Conservation (phyloP, 768 basidiomycete genomes). For the Lanmaoa rubissima region DNA sequence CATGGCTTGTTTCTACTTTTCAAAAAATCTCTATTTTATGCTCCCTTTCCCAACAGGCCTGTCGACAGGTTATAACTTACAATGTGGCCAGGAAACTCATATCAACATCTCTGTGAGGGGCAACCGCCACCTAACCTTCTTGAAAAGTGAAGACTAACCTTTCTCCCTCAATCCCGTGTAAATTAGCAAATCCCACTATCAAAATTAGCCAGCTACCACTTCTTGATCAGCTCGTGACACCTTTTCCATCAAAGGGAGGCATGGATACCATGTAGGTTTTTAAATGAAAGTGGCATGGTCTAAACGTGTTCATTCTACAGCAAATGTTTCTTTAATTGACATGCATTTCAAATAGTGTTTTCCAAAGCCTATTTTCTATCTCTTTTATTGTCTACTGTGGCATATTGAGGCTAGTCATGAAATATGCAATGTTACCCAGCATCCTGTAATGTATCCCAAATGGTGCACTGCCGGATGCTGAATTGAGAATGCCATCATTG, state of each 20-base stretch:
- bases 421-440: slow-evolving; percentile 86
- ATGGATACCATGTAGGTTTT: no score
- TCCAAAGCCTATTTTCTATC: slow-evolving; percentile 63
- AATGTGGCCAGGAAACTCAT: not conserved
- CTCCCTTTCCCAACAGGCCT: no score
- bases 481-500: slow-evolving; percentile 30
- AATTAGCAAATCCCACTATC: not conserved
- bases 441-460: slow-evolving; percentile 84
- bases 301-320: not conserved
- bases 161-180: not conserved
- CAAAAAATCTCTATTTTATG: no score
- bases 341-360: slow-evolving; percentile 19
- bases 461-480: slow-evolving; percentile 51
- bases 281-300: not conserved
- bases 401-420: slow-evolving; percentile 88
- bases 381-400: slow-evolving; percentile 47
- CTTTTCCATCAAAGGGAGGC: not conserved
- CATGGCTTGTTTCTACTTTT: not conserved
- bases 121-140: not conserved
- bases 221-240: no score
- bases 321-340: not conserved
- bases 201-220: no score
- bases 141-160: not conserved
- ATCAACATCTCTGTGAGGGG: not conserved
- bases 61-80: not conserved